Percentiles rank a stretch among this genome's conserved stretches.
phyloP scores from a whole-genome alignment of 495 filamentous ascomycete species.

The Cercophora sp. region DNA sequence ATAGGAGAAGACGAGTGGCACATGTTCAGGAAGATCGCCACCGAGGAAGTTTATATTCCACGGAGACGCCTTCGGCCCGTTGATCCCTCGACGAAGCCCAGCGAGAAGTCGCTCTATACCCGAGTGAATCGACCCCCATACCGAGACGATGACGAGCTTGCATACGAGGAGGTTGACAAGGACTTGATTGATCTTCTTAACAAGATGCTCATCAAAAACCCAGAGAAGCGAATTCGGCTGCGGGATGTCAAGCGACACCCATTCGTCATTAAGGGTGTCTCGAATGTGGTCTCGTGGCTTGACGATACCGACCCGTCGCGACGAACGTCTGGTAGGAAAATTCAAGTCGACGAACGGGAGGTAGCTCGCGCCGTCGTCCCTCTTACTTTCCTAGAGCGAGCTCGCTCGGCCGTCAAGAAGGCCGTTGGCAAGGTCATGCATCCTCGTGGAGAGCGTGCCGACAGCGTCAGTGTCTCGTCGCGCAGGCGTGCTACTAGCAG shows the following conservation, averaged over 20 bases:
- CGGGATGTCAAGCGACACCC: constrained; percentile 92
- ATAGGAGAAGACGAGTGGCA: constrained; percentile 84
- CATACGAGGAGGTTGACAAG: constrained; percentile 81
- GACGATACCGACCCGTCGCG: constrained; percentile 87
- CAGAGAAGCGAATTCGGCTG: constrained; percentile 77
- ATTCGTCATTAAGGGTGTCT: constrained; percentile 84
- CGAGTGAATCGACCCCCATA: constrained; percentile 47
- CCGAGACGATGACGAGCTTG: constrained; percentile 62
- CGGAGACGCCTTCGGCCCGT: constrained; percentile 73
- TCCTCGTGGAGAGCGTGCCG: constrained; percentile 49
- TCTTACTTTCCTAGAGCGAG: constrained; percentile 76
- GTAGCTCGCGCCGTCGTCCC: constrained; percentile 86
- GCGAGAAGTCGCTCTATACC: constrained; percentile 50
- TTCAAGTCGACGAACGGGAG: constrained; percentile 88
- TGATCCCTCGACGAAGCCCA: constrained; percentile 51
- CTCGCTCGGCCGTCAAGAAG: constrained; percentile 65
- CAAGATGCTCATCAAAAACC: constrained; percentile 83
- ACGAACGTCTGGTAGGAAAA: constrained; percentile 78
- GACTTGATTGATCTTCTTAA: constrained; percentile 76
- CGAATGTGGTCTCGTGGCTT: constrained; percentile 73
- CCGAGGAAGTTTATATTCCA: constrained; percentile 85
- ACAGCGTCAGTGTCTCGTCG: constrained; percentile 51
- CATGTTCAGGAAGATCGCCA: constrained; percentile 85
- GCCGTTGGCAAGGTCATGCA: constrained; percentile 58
- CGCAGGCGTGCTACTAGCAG: constrained; percentile 54